A percentile compares a stretch with the other conserved stretches of the same genome.
These are phyloP conservation scores for Angomonas desouzai DNA, from an alignment of 208 protist genomes.

Conservation along the genomic window DNA sequence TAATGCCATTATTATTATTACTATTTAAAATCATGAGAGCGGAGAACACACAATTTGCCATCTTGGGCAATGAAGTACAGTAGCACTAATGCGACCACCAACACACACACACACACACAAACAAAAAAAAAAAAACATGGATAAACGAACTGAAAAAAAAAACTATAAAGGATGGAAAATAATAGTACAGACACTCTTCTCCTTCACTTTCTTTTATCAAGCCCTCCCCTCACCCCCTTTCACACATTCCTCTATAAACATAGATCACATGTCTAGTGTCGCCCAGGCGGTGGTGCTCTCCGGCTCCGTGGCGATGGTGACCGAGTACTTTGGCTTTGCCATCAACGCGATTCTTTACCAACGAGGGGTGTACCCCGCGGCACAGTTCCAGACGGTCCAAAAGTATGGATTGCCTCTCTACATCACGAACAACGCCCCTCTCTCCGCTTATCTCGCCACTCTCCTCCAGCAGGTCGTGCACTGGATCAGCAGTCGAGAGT, in stretches of 20 bases:
- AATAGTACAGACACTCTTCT: no score
- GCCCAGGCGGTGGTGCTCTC: constrained; percentile 91
- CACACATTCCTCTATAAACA: not conserved
- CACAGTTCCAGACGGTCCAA: constrained; percentile 90
- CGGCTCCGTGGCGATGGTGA: constrained; percentile 96
- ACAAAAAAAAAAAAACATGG: no score
- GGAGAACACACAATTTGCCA: no score
- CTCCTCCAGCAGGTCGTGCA: constrained; percentile 92
- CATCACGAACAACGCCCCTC: constrained; percentile 91
- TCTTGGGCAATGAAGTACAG: no score
- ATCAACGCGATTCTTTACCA: constrained; percentile 96
- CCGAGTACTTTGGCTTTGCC: constrained; percentile 97
- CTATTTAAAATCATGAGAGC: no score
- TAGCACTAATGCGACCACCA: no score
- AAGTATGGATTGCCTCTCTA: constrained; percentile 96
- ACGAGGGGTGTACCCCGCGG: constrained; percentile 96
- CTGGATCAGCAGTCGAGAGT: constrained; percentile 87
- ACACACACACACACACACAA: no score
- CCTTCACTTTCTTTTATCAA: constrained; percentile 3
- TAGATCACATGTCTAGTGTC: constrained; percentile 29
- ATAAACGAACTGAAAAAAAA: no score
- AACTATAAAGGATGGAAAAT: no score
- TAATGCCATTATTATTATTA: no score
- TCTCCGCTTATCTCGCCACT: constrained; percentile 94
- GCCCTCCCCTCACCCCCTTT: not conserved